Evolutionary conservation across 2,329 filamentous ascomycete species (phyloP), one percentile per base, ranked within the genome.

Genomic region (Dothistroma pini): DNA sequence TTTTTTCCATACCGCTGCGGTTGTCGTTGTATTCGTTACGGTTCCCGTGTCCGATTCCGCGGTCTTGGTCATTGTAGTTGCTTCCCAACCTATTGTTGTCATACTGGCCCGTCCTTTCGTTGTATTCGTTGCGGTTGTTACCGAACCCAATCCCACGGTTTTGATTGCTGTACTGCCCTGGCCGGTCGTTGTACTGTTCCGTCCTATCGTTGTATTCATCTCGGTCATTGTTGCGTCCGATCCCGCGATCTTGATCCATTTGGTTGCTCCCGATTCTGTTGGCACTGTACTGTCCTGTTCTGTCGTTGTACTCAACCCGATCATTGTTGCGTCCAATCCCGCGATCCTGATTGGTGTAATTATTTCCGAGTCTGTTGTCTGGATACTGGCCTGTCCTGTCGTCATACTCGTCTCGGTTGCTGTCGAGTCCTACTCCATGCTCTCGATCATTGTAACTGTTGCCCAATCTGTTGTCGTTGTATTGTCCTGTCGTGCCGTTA

Each of bases 1-100:
- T 22, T 31, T 54, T 54, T 19, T 54, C 52, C 52, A 54, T 54
- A 19, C 34, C 21, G 9, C 21, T 41, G 31, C 52, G 52, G 31
- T 54, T 54, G 31, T 54, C 52, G 41, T 44, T 16, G 16, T 44
- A 19, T n/a, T 44, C 41, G 41, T 44, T 19, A 1, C 16, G 16
- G 41, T 44, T 29, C 25, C 25, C 25, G 6, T 29, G 25, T 29
- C 25, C 25, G 6, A 6, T 29, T 6, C 25, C 25, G 2, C 25
- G 25, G 25, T 2, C 6, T 29, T 29, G 25, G 6, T 29, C n/a
- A n/a, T 44, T 19, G 41, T n/a, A 19, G 9, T 1, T 44, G 41
- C n/a, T 44, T 8, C 41, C 41, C 8, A n/a, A n/a, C 41, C 41
- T 44, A 9, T 19, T 9, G n/a, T n/a, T 44, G 41, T 44, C 41